Percentiles rank a stretch among this genome's conserved stretches.
These are phyloP conservation scores for sunflower (Helianthus annuus) DNA, from an alignment of 129 eudicot species.

Conservation along the genomic window HanXRQr2.0-SUNRISE NC_035433.2:145002557-145003056, in stretches of 20 bases:
- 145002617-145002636: too few species aligned
- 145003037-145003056: background rate
- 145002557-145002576: too few species aligned
- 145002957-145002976: background rate
- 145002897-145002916: background rate
- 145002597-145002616: too few species aligned
- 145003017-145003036: background rate
- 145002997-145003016: background rate
- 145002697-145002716: too few species aligned
- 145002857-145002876: background rate
- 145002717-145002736: too few species aligned
- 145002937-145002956: background rate
- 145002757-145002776: background rate
- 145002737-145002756: background rate
- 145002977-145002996: background rate
- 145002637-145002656: too few species aligned
- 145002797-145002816: background rate
- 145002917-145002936: background rate
- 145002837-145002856: background rate
- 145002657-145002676: too few species aligned
- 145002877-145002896: constrained; percentile 11
- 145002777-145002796: background rate
- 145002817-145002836: background rate
- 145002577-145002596: too few species aligned
- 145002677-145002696: too few species aligned